A percentile compares a stretch with the other conserved stretches of the same genome.
Conservation (phyloP, 257 asterid species). For the Solanum habrochaites region DNA sequence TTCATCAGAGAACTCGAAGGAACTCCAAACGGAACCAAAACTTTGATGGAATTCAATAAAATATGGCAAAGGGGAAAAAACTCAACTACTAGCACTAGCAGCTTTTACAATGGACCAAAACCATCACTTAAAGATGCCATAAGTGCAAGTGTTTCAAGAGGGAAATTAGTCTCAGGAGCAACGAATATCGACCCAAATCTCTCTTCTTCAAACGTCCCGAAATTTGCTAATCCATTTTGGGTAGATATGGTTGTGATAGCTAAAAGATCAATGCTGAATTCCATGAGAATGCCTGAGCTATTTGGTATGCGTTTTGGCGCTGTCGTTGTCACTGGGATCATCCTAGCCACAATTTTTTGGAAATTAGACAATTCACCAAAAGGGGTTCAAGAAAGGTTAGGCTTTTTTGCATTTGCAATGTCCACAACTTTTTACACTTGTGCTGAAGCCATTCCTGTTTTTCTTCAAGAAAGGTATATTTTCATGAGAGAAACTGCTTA, state of each 20-base stretch:
- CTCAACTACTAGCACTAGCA: background rate
- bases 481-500: conserved; percentile 45
- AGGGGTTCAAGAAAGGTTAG: conserved; percentile 38
- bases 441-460: conserved; percentile 45
- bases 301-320: conserved; percentile 31
- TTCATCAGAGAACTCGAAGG: conserved; percentile 24
- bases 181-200: background rate
- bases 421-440: conserved; percentile 42
- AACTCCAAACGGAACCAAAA: conserved; percentile 6
- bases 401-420: conserved; percentile 42
- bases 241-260: conserved; percentile 28
- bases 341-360: conserved; percentile 31
- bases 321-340: conserved; percentile 25
- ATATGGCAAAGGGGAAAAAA: conserved; percentile 6
- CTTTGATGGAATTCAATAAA: conserved; percentile 18
- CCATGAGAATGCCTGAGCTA: conserved; percentile 30
- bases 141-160: conserved; percentile 24
- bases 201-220: conserved; percentile 16
- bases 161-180: conserved; percentile 26
- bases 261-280: conserved; percentile 30
- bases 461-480: conserved; percentile 30
- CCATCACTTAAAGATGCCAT: conserved; percentile 29
- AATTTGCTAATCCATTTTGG: conserved; percentile 39
- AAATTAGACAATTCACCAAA: conserved; percentile 31
- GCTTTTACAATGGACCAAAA: background rate